Conservation (phyloP, 805 yeast species). For the Ogataea zsoltii region DNA sequence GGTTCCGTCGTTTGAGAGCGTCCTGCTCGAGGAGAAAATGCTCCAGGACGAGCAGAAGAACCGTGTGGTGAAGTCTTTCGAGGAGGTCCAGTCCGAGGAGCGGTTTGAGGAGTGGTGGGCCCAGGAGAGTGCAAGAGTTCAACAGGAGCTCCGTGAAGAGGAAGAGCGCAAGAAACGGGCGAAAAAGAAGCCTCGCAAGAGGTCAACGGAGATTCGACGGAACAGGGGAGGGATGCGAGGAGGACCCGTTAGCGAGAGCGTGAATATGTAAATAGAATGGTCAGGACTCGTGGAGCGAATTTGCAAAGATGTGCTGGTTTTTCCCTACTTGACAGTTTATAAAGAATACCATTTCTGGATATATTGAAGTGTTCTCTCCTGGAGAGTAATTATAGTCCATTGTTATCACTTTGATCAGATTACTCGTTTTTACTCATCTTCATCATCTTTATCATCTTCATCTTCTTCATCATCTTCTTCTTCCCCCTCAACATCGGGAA, state of each 20-base stretch:
- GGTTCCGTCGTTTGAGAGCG: slow-evolving; percentile 31
- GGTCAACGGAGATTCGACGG: neutral
- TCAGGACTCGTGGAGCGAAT: too few relatives aligned
- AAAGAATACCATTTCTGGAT: too few relatives aligned
- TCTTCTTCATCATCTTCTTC: neutral
- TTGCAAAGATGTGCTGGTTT: too few relatives aligned
- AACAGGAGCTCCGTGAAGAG: slow-evolving; percentile 35
- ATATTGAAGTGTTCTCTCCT: too few relatives aligned
- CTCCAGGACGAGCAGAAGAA: slow-evolving; percentile 28
- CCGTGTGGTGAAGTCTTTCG: slow-evolving; percentile 43
- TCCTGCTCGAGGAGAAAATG: slow-evolving; percentile 26
- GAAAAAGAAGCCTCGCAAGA: slow-evolving; percentile 3
- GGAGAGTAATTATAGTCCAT: too few relatives aligned
- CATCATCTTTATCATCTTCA: too few relatives aligned
- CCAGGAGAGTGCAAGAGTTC: slow-evolving; percentile 69
- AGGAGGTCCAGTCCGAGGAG: slow-evolving; percentile 77
- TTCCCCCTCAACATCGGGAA: slow-evolving; percentile 43
- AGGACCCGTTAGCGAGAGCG: too few relatives aligned
- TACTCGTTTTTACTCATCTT: too few relatives aligned
- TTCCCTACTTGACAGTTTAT: too few relatives aligned
- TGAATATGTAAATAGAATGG: too few relatives aligned
- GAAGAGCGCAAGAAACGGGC: slow-evolving; percentile 12
- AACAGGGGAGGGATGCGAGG: neutral
- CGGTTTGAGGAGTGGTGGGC: slow-evolving; percentile 90
- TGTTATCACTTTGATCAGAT: too few relatives aligned